A percentile compares a stretch with the other conserved stretches of the same genome.
phyloP scores from a whole-genome alignment of 306 rosid genomes.

The Sicyos edulis region DNA sequence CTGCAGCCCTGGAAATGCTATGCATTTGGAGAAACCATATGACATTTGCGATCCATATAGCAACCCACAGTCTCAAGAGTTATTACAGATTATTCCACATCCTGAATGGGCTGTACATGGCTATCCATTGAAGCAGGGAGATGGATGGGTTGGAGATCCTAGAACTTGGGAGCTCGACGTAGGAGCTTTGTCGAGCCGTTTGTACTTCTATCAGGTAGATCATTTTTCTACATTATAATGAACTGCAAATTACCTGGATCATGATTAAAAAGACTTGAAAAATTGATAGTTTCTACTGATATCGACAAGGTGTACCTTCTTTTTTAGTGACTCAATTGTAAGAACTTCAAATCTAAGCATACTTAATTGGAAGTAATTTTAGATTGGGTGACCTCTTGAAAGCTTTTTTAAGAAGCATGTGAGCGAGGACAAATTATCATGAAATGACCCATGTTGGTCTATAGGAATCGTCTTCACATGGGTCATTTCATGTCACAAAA shows the following conservation, averaged over 20 bases:
- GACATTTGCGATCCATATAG: constrained; percentile 55
- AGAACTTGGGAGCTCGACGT: constrained; percentile 58
- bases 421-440: too few species aligned
- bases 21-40: constrained; percentile 36
- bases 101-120: constrained; percentile 54
- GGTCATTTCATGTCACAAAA: too few species aligned
- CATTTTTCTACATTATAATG: not conserved
- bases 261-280: too few species aligned
- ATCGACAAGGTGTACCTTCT: too few species aligned
- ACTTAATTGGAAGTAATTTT: too few species aligned
- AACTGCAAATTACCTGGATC: not conserved
- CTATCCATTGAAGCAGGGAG: constrained; percentile 44
- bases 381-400: too few species aligned
- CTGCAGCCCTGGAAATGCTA: constrained; percentile 46
- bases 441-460: too few species aligned
- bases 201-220: constrained; percentile 50
- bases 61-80: constrained; percentile 52
- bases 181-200: constrained; percentile 39
- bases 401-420: too few species aligned
- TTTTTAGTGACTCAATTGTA: too few species aligned
- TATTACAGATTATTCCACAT: constrained; percentile 56
- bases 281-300: too few species aligned
- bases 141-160: constrained; percentile 53
- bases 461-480: too few species aligned
- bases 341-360: too few species aligned